phyloP scores from a whole-genome alignment of 163 green algal species.

The Scenedesmus sp. region DNA sequence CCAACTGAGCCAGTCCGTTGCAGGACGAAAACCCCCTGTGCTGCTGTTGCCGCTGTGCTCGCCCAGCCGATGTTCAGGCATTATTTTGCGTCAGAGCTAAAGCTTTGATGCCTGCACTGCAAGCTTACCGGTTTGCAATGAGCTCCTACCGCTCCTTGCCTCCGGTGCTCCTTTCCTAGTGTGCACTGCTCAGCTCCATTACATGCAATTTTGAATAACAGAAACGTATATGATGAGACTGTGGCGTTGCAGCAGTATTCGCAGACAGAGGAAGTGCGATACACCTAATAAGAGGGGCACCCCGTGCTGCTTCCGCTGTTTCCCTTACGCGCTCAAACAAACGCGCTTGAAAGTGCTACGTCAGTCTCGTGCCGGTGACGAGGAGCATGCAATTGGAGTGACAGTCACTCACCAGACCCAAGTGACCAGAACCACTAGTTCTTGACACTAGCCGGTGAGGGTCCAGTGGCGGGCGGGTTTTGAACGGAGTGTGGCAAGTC shows the following conservation, averaged over 20 bases:
- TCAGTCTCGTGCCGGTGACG: background rate
- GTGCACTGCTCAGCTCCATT: background rate
- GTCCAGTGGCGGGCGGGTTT: too few species aligned
- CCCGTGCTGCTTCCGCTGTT: background rate
- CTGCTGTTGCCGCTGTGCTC: background rate
- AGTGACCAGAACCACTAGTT: background rate
- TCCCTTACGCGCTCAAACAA: background rate
- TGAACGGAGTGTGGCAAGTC: too few species aligned
- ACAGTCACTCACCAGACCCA: conserved; percentile 4
- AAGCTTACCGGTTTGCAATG: background rate
- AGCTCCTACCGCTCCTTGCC: conserved; percentile 6
- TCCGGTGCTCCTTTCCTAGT: background rate
- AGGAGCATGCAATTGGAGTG: background rate
- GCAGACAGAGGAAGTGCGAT: background rate
- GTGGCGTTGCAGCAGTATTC: background rate
- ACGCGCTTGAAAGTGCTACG: background rate
- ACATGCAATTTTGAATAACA: background rate
- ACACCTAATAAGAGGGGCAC: background rate
- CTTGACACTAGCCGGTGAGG: too few species aligned
- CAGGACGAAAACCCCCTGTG: background rate
- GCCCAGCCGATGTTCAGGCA: background rate
- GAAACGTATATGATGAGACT: background rate
- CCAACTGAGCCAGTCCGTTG: background rate
- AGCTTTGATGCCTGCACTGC: background rate
- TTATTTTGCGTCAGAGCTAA: background rate